Conservation (phyloP, 208 protist genomes). For the Naegleria fowleri region DNA sequence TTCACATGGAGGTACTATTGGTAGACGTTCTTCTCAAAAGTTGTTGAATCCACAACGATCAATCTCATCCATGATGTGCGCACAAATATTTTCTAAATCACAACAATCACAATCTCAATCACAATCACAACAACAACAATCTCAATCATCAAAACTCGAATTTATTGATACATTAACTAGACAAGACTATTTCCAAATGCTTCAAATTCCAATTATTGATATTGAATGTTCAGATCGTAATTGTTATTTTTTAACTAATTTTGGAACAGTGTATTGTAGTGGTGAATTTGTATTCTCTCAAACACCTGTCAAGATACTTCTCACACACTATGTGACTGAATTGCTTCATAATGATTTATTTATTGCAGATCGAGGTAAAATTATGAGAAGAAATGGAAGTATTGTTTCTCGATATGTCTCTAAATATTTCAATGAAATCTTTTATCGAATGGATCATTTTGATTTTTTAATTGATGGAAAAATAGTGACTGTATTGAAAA, state of each 20-base stretch:
- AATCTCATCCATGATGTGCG: too few species aligned
- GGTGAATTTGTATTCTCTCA: not conserved
- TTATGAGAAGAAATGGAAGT: not conserved
- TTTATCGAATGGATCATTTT: not conserved
- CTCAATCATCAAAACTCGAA: too few species aligned
- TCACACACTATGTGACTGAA: not conserved
- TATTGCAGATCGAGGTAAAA: conserved; percentile 5
- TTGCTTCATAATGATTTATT: not conserved
- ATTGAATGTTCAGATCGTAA: not conserved
- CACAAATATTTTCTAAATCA: too few species aligned
- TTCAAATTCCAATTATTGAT: not conserved
- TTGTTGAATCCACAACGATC: too few species aligned
- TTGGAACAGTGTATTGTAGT: not conserved
- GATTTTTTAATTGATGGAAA: not conserved
- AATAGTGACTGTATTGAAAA: not conserved
- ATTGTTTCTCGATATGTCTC: not conserved
- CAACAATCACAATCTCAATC: too few species aligned
- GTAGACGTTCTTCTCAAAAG: too few species aligned
- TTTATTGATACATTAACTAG: not conserved
- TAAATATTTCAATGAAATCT: not conserved
- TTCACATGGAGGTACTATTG: too few species aligned
- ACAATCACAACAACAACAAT: too few species aligned
- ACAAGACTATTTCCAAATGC: not conserved
- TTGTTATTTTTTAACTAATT: not conserved
- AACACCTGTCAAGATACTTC: not conserved